Evolutionary conservation across 2,329 filamentous ascomycete species (phyloP).

Genomic region (Alternaria metachromatica): DNA sequence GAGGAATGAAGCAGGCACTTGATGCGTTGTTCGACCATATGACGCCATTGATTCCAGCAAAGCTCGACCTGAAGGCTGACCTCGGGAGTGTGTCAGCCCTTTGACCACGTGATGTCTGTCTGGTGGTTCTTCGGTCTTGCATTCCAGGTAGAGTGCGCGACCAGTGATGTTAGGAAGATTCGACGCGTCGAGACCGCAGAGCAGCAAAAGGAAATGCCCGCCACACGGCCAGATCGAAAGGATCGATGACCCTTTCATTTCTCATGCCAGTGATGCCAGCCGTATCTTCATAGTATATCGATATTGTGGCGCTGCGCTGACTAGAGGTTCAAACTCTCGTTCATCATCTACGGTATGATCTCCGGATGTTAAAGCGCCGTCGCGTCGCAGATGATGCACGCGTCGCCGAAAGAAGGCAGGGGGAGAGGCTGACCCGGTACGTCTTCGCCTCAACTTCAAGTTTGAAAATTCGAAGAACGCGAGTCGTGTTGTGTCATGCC

Average conservation of each 20-base stretch:
- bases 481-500: neutral
- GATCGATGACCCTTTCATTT: neutral
- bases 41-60: conserved; percentile 1
- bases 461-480: neutral
- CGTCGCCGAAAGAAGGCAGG: neutral
- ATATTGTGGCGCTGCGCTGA: neutral
- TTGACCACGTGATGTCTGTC: neutral
- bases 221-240: neutral
- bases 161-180: neutral
- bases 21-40: neutral
- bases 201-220: neutral
- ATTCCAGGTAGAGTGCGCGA: neutral
- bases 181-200: neutral
- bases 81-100: neutral
- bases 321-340: no score
- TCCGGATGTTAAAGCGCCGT: neutral
- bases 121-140: neutral
- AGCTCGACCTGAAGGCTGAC: neutral
- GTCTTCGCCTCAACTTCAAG: neutral
- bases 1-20: neutral
- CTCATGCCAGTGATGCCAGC: neutral
- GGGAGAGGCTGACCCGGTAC: neutral
- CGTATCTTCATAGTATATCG: neutral
- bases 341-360: neutral
- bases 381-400: neutral